These are phyloP conservation scores for Curvularia spicifera DNA, from an alignment of 2,329 filamentous ascomycete species.

Conservation along the genomic window DNA sequence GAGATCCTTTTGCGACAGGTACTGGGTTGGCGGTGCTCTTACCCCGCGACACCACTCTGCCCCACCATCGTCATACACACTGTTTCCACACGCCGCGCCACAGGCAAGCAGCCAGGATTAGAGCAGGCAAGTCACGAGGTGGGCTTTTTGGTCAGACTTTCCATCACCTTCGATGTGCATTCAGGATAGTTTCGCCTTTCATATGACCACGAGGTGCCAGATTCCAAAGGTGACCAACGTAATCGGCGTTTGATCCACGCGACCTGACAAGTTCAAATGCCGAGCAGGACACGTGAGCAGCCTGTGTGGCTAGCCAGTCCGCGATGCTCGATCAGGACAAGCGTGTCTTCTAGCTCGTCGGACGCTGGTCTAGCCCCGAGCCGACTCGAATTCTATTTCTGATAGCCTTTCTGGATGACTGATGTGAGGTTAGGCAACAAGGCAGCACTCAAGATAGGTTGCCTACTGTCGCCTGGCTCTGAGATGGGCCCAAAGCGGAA, in stretches of 20 bases:
- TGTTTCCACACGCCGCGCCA: not conserved
- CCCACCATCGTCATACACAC: constrained; percentile 14
- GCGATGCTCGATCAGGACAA: not conserved
- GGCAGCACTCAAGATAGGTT: constrained; percentile 4
- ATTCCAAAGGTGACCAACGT: not conserved
- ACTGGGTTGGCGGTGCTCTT: constrained; percentile 9
- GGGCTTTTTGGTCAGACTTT: no score
- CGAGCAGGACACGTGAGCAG: constrained; percentile 19
- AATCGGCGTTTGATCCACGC: constrained; percentile 14
- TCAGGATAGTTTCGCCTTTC: not conserved
- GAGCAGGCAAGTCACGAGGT: not conserved
- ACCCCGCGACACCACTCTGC: constrained; percentile 13
- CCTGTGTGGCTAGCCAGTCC: not conserved
- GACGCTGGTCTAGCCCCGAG: not conserved
- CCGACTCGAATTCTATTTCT: not conserved
- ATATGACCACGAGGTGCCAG: not conserved
- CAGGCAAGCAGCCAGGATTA: not conserved
- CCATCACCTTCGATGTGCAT: not conserved
- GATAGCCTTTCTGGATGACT: not conserved
- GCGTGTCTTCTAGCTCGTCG: not conserved
- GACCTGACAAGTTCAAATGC: constrained; percentile 15
- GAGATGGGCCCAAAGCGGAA: not conserved
- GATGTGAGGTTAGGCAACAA: constrained; percentile 9
- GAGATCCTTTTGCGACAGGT: constrained; percentile 17
- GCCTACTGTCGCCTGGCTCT: constrained; percentile 5